Evolutionary conservation across 208 protist genomes (phyloP).

Genomic region (Trypanosomatidae sp.): DNA sequence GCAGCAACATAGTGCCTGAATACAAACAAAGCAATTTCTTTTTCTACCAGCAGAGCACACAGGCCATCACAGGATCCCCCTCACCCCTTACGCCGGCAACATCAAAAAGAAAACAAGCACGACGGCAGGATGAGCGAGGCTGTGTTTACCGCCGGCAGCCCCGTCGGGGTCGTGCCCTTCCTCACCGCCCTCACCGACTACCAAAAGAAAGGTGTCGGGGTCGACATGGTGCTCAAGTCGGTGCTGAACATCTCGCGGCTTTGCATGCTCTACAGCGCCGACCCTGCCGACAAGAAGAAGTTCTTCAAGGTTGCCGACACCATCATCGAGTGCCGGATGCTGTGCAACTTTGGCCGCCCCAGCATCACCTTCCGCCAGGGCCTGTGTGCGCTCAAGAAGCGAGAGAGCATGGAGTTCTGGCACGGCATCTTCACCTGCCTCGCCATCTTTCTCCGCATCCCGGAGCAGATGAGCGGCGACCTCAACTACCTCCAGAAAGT

Average conservation of each 20-base stretch:
- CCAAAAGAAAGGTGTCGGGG: conserved; percentile 71
- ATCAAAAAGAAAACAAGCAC: too few species aligned
- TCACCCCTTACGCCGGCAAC: too few species aligned
- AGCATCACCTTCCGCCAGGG: conserved; percentile 58
- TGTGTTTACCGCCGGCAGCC: conserved; percentile 4
- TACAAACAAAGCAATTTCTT: too few species aligned
- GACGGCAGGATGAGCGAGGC: too few species aligned
- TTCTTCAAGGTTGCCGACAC: conserved; percentile 49
- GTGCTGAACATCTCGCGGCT: conserved; percentile 63
- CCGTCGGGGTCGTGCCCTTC: conserved; percentile 30
- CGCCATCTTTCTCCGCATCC: conserved; percentile 62
- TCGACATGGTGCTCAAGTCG: conserved; percentile 84
- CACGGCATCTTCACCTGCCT: conserved; percentile 54
- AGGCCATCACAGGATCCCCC: too few species aligned
- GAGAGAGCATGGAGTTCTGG: conserved; percentile 28
- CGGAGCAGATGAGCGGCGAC: conserved; percentile 85
- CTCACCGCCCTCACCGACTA: conserved; percentile 58
- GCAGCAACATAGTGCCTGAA: too few species aligned
- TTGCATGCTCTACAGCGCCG: conserved; percentile 48
- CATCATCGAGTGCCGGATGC: conserved; percentile 90
- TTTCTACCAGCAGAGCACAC: too few species aligned
- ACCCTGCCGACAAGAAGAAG: conserved; percentile 26
- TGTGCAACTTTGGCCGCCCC: conserved; percentile 78
- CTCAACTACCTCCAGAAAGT: conserved; percentile 85
- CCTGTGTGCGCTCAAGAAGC: conserved; percentile 25